Conservation (phyloP, 2,329 filamentous ascomycete genomes). For the Microcyclospora pomicola region DNA sequence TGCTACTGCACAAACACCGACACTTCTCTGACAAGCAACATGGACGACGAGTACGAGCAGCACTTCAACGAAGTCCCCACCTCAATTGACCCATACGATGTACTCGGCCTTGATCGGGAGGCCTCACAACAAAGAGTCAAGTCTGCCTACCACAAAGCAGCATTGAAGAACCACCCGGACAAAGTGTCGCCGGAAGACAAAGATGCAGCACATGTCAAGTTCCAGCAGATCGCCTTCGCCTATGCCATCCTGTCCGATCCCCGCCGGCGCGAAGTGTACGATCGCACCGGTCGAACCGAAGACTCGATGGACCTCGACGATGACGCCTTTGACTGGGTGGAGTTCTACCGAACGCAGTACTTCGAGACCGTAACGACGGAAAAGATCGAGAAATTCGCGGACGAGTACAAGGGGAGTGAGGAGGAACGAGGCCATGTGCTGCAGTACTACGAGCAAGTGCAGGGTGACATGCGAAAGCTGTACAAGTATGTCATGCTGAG, state of each 20-base stretch:
- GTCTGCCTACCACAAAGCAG: constrained; percentile 78
- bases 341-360: constrained; percentile 79
- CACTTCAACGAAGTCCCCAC: constrained; percentile 47
- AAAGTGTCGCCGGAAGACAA: constrained; percentile 44
- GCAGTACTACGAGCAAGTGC: constrained; percentile 54
- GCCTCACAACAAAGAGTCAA: constrained; percentile 74
- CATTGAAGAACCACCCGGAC: constrained; percentile 67
- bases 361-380: constrained; percentile 60
- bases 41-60: constrained; percentile 15
- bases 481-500: constrained; percentile 82
- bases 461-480: constrained; percentile 63
- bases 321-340: constrained; percentile 72
- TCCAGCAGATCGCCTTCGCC: constrained; percentile 85
- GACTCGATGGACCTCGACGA: constrained; percentile 58
- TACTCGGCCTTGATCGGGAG: constrained; percentile 55
- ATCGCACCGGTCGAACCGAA: constrained; percentile 75
- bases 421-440: constrained; percentile 74
- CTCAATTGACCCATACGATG: constrained; percentile 62
- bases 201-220: constrained; percentile 59
- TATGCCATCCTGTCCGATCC: constrained; percentile 85
- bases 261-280: constrained; percentile 69
- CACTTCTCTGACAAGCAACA: neutral
- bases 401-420: constrained; percentile 69
- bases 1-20: neutral
- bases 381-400: constrained; percentile 61